phyloP scores from a whole-genome alignment of 371 early-diverging fungal genomes.

The Circinella minor region DNA sequence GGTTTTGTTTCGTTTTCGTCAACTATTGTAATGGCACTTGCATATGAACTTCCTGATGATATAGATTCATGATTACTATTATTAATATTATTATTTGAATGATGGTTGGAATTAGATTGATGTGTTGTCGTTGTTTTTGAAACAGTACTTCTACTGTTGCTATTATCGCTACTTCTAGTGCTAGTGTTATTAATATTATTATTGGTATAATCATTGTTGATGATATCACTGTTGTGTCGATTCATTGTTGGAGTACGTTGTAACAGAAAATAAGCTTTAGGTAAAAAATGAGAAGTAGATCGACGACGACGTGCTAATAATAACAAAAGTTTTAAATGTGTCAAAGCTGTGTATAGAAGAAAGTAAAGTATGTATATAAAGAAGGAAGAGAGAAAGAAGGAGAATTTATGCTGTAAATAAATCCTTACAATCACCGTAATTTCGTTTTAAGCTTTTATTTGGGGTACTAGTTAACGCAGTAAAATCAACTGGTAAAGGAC shows the following conservation, averaged over 20 bases:
- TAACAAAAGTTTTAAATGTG: too few species aligned
- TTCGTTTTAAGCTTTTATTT: background rate
- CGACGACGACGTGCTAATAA: too few species aligned
- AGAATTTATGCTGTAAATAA: background rate
- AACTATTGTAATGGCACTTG: background rate
- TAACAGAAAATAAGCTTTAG: too few species aligned
- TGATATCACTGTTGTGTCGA: too few species aligned
- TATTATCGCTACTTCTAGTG: too few species aligned
- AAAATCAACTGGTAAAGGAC: background rate
- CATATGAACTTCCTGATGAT: background rate
- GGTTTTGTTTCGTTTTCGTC: background rate
- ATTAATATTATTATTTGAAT: background rate
- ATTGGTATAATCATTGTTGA: too few species aligned
- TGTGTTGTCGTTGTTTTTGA: background rate
- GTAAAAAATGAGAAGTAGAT: too few species aligned
- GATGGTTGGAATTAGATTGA: background rate
- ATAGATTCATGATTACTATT: background rate
- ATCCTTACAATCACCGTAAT: constrained; percentile 1
- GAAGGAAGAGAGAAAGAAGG: background rate
- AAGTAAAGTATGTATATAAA: background rate
- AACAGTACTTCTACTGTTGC: too few species aligned
- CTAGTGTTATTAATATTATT: too few species aligned
- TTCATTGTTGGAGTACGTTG: too few species aligned
- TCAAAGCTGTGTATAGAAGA: too few species aligned
- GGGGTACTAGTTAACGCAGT: background rate